Conservation (phyloP, 305 asterid species). For the Nicotiana rustica region DNA sequence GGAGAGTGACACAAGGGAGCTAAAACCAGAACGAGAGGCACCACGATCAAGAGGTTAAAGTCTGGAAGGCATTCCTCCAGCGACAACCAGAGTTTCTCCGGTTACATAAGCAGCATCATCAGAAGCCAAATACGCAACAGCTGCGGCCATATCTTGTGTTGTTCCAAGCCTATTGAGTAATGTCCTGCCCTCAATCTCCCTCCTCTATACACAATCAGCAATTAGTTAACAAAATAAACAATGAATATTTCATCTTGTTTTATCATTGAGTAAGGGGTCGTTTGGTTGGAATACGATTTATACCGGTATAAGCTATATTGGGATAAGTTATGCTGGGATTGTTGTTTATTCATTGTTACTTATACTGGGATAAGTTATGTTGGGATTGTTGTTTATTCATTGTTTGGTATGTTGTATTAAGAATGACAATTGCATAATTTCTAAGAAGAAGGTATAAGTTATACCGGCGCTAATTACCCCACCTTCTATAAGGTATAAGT, state of each 20-base stretch:
- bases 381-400: no score
- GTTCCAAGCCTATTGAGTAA: slow-evolving; percentile 77
- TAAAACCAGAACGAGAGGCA: background rate
- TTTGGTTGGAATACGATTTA: no score
- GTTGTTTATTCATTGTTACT: no score
- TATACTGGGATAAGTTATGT: no score
- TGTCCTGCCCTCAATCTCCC: slow-evolving; percentile 64
- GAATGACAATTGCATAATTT: no score
- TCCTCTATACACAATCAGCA: slow-evolving; percentile 52
- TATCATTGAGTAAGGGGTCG: background rate
- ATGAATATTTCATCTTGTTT: background rate
- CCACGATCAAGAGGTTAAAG: slow-evolving; percentile 47
- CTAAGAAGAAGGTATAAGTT: no score
- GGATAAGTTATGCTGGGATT: no score
- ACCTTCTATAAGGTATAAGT: no score
- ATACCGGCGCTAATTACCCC: no score
- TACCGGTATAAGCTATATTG: no score
- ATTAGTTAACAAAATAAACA: slow-evolving; percentile 30
- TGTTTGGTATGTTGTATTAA: no score
- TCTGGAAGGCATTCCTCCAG: slow-evolving; percentile 92
- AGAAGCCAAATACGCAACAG: slow-evolving; percentile 82
- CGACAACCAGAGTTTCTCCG: slow-evolving; percentile 81
- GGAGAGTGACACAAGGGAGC: background rate
- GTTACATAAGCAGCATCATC: slow-evolving; percentile 91
- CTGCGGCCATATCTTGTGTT: slow-evolving; percentile 87